Evolutionary conservation across 2,329 filamentous ascomycete genomes (phyloP).

Genomic region (Cylindrodendrum hubeiense): DNA sequence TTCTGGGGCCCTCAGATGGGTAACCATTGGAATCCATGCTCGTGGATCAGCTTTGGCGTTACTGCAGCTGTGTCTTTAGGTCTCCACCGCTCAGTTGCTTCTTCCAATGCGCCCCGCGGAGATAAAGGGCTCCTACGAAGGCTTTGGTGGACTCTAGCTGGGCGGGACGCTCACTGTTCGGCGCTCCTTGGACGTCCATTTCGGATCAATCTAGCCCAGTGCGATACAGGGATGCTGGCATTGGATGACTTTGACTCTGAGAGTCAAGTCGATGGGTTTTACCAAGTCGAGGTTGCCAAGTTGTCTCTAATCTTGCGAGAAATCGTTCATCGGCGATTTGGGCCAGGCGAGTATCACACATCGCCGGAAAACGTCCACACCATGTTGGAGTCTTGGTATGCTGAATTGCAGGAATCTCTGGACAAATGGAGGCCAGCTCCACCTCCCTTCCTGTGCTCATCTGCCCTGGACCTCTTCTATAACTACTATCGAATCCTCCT

Average conservation of each 20-base stretch:
- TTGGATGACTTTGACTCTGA: slow-evolving; percentile 1
- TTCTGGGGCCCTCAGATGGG: not conserved
- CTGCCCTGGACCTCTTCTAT: too few relatives aligned
- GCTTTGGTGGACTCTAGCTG: too few relatives aligned
- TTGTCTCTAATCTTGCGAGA: not conserved
- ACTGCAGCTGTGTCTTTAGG: slow-evolving; percentile 4
- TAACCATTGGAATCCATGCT: not conserved
- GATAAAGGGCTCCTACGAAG: not conserved
- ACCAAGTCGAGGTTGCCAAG: not conserved
- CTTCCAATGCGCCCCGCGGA: not conserved
- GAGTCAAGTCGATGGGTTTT: not conserved
- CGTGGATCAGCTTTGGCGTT: slow-evolving; percentile 1
- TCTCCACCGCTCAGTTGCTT: not conserved
- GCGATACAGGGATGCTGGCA: slow-evolving; percentile 1
- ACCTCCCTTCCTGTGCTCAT: too few relatives aligned
- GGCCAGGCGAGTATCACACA: slow-evolving; percentile 1
- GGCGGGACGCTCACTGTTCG: too few relatives aligned
- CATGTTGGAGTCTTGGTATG: too few relatives aligned
- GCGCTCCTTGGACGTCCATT: too few relatives aligned
- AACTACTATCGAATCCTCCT: too few relatives aligned
- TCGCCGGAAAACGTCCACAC: too few relatives aligned
- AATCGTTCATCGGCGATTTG: not conserved
- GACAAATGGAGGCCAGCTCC: too few relatives aligned
- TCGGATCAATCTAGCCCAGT: too few relatives aligned
- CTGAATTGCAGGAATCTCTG: too few relatives aligned